Conservation (phyloP, 352 stramenopile species). For the Pythium rhizo-oryzae region DNA sequence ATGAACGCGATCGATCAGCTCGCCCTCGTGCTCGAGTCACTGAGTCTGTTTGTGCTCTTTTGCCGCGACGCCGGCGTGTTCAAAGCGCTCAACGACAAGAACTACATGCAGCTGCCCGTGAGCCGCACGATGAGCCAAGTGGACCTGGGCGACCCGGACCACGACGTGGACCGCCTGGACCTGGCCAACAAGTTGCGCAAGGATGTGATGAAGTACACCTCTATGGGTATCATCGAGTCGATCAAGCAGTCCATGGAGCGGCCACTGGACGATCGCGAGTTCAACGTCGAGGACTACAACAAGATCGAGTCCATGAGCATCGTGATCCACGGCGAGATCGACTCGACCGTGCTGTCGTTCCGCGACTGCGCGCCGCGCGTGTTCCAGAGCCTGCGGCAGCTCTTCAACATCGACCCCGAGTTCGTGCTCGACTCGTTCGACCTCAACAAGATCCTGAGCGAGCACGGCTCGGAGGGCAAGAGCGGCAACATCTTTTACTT, state of each 20-base stretch:
- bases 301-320: conserved; percentile 70
- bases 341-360: conserved; percentile 64
- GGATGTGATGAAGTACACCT: conserved; percentile 89
- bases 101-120: conserved; percentile 36
- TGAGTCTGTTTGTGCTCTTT: conserved; percentile 77
- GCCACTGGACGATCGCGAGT: conserved; percentile 38
- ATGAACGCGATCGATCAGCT: conserved; percentile 73
- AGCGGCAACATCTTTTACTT: conserved; percentile 91
- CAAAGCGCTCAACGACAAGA: conserved; percentile 35
- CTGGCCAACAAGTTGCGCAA: conserved; percentile 82
- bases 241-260: conserved; percentile 53
- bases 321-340: conserved; percentile 63
- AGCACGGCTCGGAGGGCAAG: conserved; percentile 83
- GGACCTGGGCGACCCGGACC: conserved; percentile 4
- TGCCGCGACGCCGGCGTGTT: conserved; percentile 73
- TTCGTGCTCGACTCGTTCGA: conserved; percentile 83
- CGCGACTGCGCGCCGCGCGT: conserved; percentile 78
- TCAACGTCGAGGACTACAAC: conserved; percentile 74
- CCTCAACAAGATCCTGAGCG: conserved; percentile 63
- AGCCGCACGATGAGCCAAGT: conserved; percentile 26
- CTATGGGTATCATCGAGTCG: conserved; percentile 77
- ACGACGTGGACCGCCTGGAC: conserved; percentile 43
- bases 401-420: conserved; percentile 70
- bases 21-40: conserved; percentile 67
- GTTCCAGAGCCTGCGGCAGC: conserved; percentile 76